These are phyloP conservation scores for Crithidia fasciculata DNA, from an alignment of 208 protist genomes.

Conservation along the genomic window DNA sequence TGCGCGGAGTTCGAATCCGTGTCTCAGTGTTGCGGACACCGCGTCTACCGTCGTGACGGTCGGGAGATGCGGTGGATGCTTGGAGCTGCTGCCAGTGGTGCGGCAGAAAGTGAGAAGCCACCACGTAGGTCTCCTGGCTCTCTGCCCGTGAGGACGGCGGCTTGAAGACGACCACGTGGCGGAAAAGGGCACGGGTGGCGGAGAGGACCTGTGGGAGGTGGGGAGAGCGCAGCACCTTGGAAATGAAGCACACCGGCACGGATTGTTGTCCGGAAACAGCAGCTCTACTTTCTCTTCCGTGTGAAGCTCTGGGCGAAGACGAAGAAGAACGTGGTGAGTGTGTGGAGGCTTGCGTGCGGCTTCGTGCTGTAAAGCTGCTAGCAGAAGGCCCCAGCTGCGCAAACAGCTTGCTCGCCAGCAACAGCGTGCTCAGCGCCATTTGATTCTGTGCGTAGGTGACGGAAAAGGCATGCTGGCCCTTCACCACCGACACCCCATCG, in stretches of 20 bases:
- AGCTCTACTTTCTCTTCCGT: background rate
- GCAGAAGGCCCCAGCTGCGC: background rate
- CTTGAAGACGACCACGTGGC: slow-evolving; percentile 42
- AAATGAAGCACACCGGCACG: slow-evolving; percentile 60
- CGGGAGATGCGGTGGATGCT: too few species aligned
- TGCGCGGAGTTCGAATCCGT: background rate
- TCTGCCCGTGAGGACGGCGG: slow-evolving; percentile 43
- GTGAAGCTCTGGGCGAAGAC: too few species aligned
- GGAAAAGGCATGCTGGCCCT: slow-evolving; percentile 61
- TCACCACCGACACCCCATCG: slow-evolving; percentile 77
- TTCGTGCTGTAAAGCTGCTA: background rate
- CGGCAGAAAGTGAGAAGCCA: slow-evolving; percentile 40
- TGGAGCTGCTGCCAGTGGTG: slow-evolving; percentile 5
- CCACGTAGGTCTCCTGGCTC: slow-evolving; percentile 66
- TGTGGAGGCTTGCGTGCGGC: too few species aligned
- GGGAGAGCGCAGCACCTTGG: slow-evolving; percentile 61
- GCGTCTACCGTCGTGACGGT: background rate
- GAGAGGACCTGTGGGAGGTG: slow-evolving; percentile 49
- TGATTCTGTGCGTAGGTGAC: slow-evolving; percentile 82
- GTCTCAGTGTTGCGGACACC: background rate
- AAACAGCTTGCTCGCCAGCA: slow-evolving; percentile 64
- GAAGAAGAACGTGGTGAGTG: too few species aligned
- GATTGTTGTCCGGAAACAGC: background rate
- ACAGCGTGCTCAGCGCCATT: slow-evolving; percentile 67
- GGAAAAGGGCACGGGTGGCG: slow-evolving; percentile 43